Evolutionary conservation across 2,329 filamentous ascomycete species (phyloP), one percentile per base, ranked within the genome.

Genomic region (Aspergillus jensenii): DNA sequence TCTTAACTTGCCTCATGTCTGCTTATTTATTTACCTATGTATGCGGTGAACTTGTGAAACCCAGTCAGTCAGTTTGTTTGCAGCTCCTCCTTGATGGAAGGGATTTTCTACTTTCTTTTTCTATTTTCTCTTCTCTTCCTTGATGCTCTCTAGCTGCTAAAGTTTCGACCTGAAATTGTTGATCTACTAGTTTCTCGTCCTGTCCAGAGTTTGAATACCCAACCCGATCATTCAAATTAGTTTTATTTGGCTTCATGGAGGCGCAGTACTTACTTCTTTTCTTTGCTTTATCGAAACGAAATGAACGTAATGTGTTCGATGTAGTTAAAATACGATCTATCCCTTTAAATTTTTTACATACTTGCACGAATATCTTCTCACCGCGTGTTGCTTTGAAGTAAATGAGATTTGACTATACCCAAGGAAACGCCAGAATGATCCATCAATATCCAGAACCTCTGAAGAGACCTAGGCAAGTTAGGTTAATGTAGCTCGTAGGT

Each of bases 1-100:
- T 14, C 8, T 56, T 21, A 39, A 27, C 8, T 27, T 51, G 40
- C 40, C 33, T 41, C 21, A 48, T 23, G n/a, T 31, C 17, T 15
- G n/a, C 17, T 39, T 25, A 35, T 39, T 50, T 19, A 31, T 31
- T 37, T 37, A 37, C 35, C 6, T 37, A 37, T 15, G 12, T n/a
- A 37, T n/a, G 35, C 35, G 15, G 35, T 37, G 35, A 37, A n/a
- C 41, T 40, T 45, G n/a, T 35, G 7, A 23, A 52, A 17, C 23
- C 17, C 27, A 35, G 14, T 43, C 37, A 37, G 35, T 37, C 35
- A 37, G 14, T 37, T 27, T 40, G 23, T n/a, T 39, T 31, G 12
- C 37, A 8, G 37, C 11, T 51, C 21, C 25, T 56, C 54, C 47
- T 56, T 56, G 47, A 51, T 31, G 47, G 40, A 51, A 51, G 23